Evolutionary conservation across 1,139 yeast genomes (phyloP).

Genomic region (Meyerozyma athensensis): DNA sequence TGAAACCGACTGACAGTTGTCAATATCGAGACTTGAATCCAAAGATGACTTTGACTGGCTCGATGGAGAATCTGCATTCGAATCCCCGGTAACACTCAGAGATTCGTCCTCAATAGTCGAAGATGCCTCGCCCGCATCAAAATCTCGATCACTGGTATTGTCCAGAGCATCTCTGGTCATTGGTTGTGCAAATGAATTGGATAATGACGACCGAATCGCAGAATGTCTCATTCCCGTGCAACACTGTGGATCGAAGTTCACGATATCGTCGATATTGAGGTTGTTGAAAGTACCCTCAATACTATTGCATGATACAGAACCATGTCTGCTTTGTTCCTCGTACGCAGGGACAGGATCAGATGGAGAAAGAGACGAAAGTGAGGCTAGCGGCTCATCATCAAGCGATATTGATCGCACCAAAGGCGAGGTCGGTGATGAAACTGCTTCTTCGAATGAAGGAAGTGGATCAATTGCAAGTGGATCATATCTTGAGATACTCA

Average conservation of each 20-base stretch:
- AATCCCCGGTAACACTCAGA: not conserved
- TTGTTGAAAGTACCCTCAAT: constrained; percentile 5
- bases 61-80: not conserved
- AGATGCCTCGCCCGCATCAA: constrained; percentile 1
- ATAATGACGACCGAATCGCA: constrained; percentile 20
- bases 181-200: constrained; percentile 22
- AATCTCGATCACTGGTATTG: constrained; percentile 4
- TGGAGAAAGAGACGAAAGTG: constrained; percentile 30
- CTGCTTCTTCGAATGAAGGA: constrained; percentile 61
- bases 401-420: constrained; percentile 31
- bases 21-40: constrained; percentile 5
- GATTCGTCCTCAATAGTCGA: constrained; percentile 7
- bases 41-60: constrained; percentile 7
- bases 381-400: constrained; percentile 31
- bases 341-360: constrained; percentile 37
- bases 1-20: not conserved
- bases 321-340: constrained; percentile 13
- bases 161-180: too few relatives aligned
- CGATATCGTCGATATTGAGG: constrained; percentile 22
- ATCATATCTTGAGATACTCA: constrained; percentile 30
- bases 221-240: constrained; percentile 12
- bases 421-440: constrained; percentile 28
- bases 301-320: constrained; percentile 1
- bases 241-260: constrained; percentile 7
- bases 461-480: constrained; percentile 26